These are phyloP conservation scores for Zygosaccharomyces pseudorouxii DNA, from an alignment of 805 yeast genomes.

Conservation along the genomic window DNA sequence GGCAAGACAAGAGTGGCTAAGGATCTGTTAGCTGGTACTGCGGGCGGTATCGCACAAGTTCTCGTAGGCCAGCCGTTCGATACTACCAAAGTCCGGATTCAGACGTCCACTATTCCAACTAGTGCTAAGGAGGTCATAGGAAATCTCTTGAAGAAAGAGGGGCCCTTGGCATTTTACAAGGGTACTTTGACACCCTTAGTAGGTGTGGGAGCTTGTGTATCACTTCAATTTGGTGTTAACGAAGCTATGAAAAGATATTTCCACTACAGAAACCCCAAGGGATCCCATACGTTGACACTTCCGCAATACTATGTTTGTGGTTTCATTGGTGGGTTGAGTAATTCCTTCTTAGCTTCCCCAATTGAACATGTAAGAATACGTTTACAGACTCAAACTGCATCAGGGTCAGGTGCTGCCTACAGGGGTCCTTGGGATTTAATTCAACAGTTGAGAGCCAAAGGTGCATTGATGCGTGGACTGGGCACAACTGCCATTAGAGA, in stretches of 20 bases:
- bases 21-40: conserved; percentile 85
- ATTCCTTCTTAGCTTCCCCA: conserved; percentile 85
- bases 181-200: conserved; percentile 91
- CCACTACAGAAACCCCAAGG: conserved; percentile 36
- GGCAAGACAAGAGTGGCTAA: conserved; percentile 40
- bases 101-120: conserved; percentile 76
- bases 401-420: conserved; percentile 45
- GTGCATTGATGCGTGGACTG: conserved; percentile 75
- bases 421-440: conserved; percentile 48
- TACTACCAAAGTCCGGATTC: conserved; percentile 88
- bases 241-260: conserved; percentile 88
- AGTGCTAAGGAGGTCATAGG: conserved; percentile 69
- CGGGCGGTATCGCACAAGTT: conserved; percentile 95
- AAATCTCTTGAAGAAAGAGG: conserved; percentile 71
- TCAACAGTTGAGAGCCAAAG: conserved; percentile 47
- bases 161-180: conserved; percentile 80
- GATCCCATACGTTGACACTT: conserved; percentile 40
- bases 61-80: conserved; percentile 95
- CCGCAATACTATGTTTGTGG: conserved; percentile 79
- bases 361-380: conserved; percentile 94
- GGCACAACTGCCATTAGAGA: conserved; percentile 82
- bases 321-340: conserved; percentile 86
- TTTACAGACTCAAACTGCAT: conserved; percentile 68
- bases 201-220: conserved; percentile 98
- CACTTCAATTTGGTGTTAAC: conserved; percentile 92